Evolutionary conservation across 1,284 basidiomycete species (phyloP), one percentile per base, ranked within the genome.

Genomic region (Heterobasidion parviporum): DNA sequence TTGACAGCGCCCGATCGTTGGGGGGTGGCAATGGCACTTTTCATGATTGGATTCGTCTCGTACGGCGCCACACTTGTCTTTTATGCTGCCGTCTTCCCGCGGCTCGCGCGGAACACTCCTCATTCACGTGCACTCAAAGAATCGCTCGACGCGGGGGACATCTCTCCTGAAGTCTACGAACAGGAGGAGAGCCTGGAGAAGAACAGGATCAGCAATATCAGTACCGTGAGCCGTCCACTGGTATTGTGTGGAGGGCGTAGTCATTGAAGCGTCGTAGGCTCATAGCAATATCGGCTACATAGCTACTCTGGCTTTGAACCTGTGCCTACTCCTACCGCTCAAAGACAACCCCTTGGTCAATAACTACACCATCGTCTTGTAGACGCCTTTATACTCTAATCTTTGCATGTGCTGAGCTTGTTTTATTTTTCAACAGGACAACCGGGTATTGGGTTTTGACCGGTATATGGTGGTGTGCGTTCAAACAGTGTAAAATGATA

Each of bases 121-220:
- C 86, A 83, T 62, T 74, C 90, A 32, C 81, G 86, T 20, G 68
- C 67, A 8, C 70, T 89, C 6, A 74, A 79, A 50, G 78, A 79
- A 56, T 79, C 78, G 64, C 81, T 81, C 59, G 80, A 85, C 52
- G 70, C 69, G 1, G 83, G 85, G 0, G 77, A 84, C 61, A 80
- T 83, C 16, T 65, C 74, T 0, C 67, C 72, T 3, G 84, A 85
- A 52, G 82, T 81, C 61, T 91, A 89, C 63, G 89, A 90, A 64
- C 63, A 65, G 5, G 87, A 91, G 63, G 90, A 92, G 64, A 87
- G 84, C 55, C 65, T 94, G 52, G 85, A 92, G 71, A 89, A 91
- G 74, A 94, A 92, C 64, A 74, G 87, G 54, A 88, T 94, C 58
- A 87, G 87, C 64, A 94, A 94, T 63, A 89, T 91, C 60, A 86